Evolutionary conservation across 768 basidiomycete genomes (phyloP), one percentile per base, ranked within the genome.

Genomic region (Pholiota microspora): DNA sequence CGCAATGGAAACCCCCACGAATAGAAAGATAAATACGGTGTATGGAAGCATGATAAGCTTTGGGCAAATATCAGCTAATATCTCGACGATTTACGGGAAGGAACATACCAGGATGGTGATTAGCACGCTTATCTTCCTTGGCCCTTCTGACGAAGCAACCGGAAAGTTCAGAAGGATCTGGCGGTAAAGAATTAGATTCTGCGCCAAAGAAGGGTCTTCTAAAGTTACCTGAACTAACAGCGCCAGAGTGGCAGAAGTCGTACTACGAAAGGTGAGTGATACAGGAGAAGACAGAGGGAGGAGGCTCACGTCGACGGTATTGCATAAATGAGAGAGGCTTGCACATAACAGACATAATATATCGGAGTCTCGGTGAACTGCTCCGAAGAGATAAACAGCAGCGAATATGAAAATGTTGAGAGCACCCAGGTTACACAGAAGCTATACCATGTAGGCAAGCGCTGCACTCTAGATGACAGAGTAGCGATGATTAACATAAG

Each of bases 401-500:
- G 56, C 9, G 64, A 60, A 56, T 72, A 74, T 8, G 73, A 72
- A 18, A 69, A n/a, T 32, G 69, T 64, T 16, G 67, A 72, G 4
- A 73, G 46, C 15, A 71, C 63, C 73, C 73, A 76, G 8, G 70
- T 65, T 7, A 65, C 45, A 58, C 69, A 71, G 51, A 74, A 75
- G 61, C 67, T 72, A 55, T 71, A 73, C 66, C 71, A 74, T n/a
- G 69, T 70, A 12, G 69, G 56, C 45, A 70, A 62, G 31, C 74
- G 66, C 29, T 69, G 68, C 16, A 69, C 62, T 9, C 55, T 61
- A 2, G 55, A 58, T 18, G 62, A 69, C 9, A 71, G 44, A 12
- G 65, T 40, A 2, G 71, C 72, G 7, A 70, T 62, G 6, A 68
- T 40, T 15, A 68, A 55, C 44, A 67, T 62, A 16, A 73, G 24